phyloP scores from a whole-genome alignment of 805 yeast genomes.

The Saccharomycopsis synnaedendra region DNA sequence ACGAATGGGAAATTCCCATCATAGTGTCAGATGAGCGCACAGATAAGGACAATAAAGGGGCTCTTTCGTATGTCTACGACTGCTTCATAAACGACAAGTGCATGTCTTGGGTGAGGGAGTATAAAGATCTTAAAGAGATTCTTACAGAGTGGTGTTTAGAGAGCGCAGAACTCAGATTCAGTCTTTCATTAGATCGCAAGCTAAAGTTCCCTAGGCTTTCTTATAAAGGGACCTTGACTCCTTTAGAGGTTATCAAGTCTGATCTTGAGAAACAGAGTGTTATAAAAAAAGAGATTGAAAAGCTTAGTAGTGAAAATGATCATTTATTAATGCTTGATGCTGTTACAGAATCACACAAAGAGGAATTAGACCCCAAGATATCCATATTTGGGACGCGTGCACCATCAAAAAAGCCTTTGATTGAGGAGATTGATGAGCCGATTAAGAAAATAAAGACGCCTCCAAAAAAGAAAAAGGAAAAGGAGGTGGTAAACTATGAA shows the following conservation, averaged over 20 bases:
- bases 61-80: conserved; percentile 55
- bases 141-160: conserved; percentile 79
- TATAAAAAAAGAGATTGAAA: conserved; percentile 18
- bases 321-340: conserved; percentile 19
- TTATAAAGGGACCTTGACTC: conserved; percentile 40
- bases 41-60: conserved; percentile 62
- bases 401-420: conserved; percentile 30
- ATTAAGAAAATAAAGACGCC: neutral
- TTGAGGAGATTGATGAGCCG: conserved; percentile 37
- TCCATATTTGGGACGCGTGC: conserved; percentile 17
- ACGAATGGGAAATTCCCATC: conserved; percentile 81
- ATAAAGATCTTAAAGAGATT: conserved; percentile 49
- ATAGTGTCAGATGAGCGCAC: conserved; percentile 46
- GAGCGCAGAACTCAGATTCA: conserved; percentile 48
- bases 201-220: conserved; percentile 60
- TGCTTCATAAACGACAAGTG: conserved; percentile 64
- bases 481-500: conserved; percentile 15
- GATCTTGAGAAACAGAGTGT: conserved; percentile 25
- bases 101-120: conserved; percentile 48
- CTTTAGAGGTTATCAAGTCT: conserved; percentile 30
- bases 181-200: conserved; percentile 43
- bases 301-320: conserved; percentile 23
- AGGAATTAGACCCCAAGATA: neutral
- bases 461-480: neutral
- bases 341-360: conserved; percentile 11